Base-by-base conservation (phyloP, 768 basidiomycete genomes). In the Pisolithus albus region DNA sequence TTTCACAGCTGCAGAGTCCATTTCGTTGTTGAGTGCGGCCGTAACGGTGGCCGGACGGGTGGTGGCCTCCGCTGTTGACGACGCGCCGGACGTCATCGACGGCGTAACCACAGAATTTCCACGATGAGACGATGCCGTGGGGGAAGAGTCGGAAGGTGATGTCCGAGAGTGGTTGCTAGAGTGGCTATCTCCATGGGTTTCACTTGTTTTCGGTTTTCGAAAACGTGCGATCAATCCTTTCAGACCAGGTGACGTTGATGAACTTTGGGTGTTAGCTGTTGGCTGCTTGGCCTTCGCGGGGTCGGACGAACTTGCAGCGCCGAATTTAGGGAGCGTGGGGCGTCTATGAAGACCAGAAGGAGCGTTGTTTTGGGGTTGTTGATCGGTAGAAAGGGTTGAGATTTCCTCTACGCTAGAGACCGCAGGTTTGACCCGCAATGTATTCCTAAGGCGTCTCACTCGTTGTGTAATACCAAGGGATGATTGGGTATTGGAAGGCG, bases 191-290 rank as follows among this genome's bases (percentile, higher is more conserved):
- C 57, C 64, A 23, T 52, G 9, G 21, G 54, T 54, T 46, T 70
- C 67, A 39, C 54, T 24, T 21, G 64, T 56, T 42, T 69, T 69
- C 36, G 68, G 62, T 52, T 59, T 71, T 36, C 86, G 77, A 64
- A 91, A 87, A 28, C 86, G 81, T 26, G 87, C 80, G 79, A 92
- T 89, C 66, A 92, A 84, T 13, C 88, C 84, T 65, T 81, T 87
- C 23, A 91, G 61, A 19, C 87, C 84, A 32, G 88, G 88, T 18
- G 82, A 75, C 24, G 85, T 79, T 19, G 84, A 81, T 4, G 86
- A 79, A 57, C 85, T 15, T 34, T 34, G 82, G n/a, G 85, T 84
- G 53, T 77, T 80, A 2, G 80, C 67, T 28, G 79, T 65, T 18
- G 79, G 67, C 3, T 78, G 73, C 62, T 81, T 85, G 53, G 78